A percentile compares a stretch with the other conserved stretches of the same genome.
Evolutionary conservation across 805 yeast genomes (phyloP).

Genomic region (Sugiyamaella floridensis): DNA sequence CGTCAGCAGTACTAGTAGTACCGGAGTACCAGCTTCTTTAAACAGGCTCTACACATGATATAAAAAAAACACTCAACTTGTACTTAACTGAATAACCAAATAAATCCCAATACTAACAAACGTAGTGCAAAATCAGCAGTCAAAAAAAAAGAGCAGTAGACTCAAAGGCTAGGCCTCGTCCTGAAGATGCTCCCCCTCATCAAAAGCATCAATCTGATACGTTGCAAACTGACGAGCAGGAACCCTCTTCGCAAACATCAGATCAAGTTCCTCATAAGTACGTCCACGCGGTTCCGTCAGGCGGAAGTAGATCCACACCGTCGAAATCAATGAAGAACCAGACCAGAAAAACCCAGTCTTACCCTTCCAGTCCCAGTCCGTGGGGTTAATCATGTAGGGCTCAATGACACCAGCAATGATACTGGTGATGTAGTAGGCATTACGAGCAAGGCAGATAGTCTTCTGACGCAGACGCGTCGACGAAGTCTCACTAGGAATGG

Average conservation of each 20-base stretch:
- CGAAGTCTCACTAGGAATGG: constrained; percentile 30
- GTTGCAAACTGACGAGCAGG: constrained; percentile 23
- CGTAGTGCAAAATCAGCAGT: neutral
- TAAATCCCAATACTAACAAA: neutral
- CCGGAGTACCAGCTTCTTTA: no score
- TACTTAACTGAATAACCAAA: neutral
- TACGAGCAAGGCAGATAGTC: constrained; percentile 37
- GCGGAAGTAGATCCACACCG: constrained; percentile 41
- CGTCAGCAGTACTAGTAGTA: no score
- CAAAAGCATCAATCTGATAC: constrained; percentile 1
- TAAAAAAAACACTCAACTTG: neutral
- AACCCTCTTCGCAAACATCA: constrained; percentile 36
- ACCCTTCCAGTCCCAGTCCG: constrained; percentile 39
- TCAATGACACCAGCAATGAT: constrained; percentile 27
- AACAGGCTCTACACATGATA: neutral
- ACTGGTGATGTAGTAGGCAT: constrained; percentile 19
- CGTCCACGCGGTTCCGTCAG: constrained; percentile 51
- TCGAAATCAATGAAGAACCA: constrained; percentile 28
- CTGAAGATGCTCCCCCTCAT: neutral
- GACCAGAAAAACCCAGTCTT: constrained; percentile 45
- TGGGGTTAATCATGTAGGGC: constrained; percentile 44
- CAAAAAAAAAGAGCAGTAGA: neutral
- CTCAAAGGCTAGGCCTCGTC: neutral
- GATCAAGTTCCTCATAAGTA: constrained; percentile 52
- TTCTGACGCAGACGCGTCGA: constrained; percentile 37